phyloP scores from a whole-genome alignment of 192 early-diverging fungal species.

The Rhizophagus sp. region DNA sequence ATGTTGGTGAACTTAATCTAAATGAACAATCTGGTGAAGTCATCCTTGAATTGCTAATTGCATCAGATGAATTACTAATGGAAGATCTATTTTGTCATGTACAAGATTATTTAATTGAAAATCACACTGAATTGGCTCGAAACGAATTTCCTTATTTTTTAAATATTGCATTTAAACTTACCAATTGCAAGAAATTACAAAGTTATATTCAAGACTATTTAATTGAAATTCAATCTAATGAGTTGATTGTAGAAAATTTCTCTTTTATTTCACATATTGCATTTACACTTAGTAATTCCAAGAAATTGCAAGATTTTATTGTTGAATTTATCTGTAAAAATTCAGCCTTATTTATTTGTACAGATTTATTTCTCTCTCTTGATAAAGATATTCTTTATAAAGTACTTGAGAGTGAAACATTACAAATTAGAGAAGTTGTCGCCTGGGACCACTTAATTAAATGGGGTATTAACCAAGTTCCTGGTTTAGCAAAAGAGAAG shows the following conservation, averaged over 20 bases:
- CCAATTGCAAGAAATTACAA: no score
- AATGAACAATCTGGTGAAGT: no score
- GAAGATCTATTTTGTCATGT: background rate
- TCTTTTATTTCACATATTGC: no score
- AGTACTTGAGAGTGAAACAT: background rate
- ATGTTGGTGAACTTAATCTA: no score
- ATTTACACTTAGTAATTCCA: no score
- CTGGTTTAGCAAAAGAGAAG: background rate
- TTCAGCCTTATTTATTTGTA: background rate
- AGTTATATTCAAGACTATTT: background rate
- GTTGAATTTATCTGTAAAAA: background rate
- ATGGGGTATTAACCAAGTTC: background rate
- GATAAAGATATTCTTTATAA: background rate
- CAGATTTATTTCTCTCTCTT: background rate
- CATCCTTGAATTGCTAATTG: background rate
- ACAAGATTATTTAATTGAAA: background rate
- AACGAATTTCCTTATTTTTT: no score
- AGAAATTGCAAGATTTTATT: background rate
- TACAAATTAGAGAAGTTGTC: no score
- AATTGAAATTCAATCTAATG: no score
- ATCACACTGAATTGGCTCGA: no score
- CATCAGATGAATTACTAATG: constrained; percentile 3
- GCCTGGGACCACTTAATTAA: background rate
- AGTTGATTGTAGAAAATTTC: no score
- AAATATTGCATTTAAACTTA: no score